Base-by-base conservation (phyloP, 2,329 filamentous ascomycete genomes). In the Claviceps quebecensis region DNA sequence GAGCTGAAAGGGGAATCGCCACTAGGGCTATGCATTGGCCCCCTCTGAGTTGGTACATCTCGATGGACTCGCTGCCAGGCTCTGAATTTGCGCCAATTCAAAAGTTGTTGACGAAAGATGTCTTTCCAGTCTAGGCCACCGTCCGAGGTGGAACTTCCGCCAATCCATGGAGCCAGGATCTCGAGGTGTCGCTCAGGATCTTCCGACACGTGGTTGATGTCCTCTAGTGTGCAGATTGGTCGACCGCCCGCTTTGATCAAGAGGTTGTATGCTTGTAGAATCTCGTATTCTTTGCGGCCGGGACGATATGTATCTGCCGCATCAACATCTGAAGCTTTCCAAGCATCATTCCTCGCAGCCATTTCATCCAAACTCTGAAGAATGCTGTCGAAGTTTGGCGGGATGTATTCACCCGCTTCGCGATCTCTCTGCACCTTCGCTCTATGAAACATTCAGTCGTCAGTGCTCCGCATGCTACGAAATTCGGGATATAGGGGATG, bases 251-350 rank as follows among this genome's bases (percentile, higher is more conserved):
- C 45, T 16, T 46, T 34, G 13, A 53, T 19, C 45, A 53, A n/a
- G 2, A 41, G 41, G 23, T 51, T 49, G 37, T 53, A 51, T 22
- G 49, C 45, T 29, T 47, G 40, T n/a, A 48, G 13, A 9, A 53
- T 38, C 26, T 53, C 52, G 29, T 51, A 51, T 23, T 53, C 52
- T 47, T 49, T 38, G 37, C 52, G 52, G 8, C 49, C 52, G 13
- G 49, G 52, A 37, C 49, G 41, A 17, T 48, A 51, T 2, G 22
- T 38, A 13, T 37, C 29, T 19, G 36, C 29, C 16, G 23, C 34
- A 17, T 41, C 36, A 11, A 11, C 17, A 17, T 14, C 39, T 4
- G 40, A 13, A 2, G 11, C 7, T 40, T 14, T 39, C 7, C 6
- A 29, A 17, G 29, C 44, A 34, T 53, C 52, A n/a, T 45, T 51